These are phyloP conservation scores for Penicillium fimorum DNA, from an alignment of 495 filamentous ascomycete species.

Conservation along the genomic window DNA sequence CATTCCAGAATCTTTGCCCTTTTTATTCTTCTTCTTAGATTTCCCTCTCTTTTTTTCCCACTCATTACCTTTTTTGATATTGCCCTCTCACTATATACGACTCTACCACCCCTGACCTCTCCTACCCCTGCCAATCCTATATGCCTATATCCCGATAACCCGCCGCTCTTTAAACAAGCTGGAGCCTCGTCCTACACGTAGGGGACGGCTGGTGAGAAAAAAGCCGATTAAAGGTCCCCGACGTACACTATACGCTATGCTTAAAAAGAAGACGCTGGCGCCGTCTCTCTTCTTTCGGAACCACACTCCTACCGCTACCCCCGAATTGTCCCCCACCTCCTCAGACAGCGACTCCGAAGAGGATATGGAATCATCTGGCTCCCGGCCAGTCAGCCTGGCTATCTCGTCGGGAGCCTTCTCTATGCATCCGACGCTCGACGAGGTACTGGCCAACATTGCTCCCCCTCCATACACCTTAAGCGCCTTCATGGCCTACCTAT, in stretches of 20 bases:
- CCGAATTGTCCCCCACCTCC: slow-evolving; percentile 45
- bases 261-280: slow-evolving; percentile 46
- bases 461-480: slow-evolving; percentile 87
- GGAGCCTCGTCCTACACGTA: slow-evolving; percentile 23
- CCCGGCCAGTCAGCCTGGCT: slow-evolving; percentile 61
- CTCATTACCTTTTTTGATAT: not conserved
- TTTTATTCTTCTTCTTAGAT: slow-evolving; percentile 6
- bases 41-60: not conserved
- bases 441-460: slow-evolving; percentile 84
- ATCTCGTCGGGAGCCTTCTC: slow-evolving; percentile 64
- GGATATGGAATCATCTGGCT: slow-evolving; percentile 50
- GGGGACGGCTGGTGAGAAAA: slow-evolving; percentile 30
- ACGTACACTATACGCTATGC: slow-evolving; percentile 47
- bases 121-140: not conserved
- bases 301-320: slow-evolving; percentile 40
- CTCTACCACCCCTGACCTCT: not conserved
- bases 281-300: slow-evolving; percentile 44
- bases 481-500: slow-evolving; percentile 96
- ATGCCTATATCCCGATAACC: slow-evolving; percentile 1
- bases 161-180: slow-evolving; percentile 19
- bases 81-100: not conserved
- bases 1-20: slow-evolving; percentile 7
- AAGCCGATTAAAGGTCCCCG: slow-evolving; percentile 26
- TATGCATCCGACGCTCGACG: slow-evolving; percentile 76
- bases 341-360: slow-evolving; percentile 58